These are phyloP conservation scores for Coemansia sp. DNA, from an alignment of 192 early-diverging fungal species.

Conservation along the genomic window DNA sequence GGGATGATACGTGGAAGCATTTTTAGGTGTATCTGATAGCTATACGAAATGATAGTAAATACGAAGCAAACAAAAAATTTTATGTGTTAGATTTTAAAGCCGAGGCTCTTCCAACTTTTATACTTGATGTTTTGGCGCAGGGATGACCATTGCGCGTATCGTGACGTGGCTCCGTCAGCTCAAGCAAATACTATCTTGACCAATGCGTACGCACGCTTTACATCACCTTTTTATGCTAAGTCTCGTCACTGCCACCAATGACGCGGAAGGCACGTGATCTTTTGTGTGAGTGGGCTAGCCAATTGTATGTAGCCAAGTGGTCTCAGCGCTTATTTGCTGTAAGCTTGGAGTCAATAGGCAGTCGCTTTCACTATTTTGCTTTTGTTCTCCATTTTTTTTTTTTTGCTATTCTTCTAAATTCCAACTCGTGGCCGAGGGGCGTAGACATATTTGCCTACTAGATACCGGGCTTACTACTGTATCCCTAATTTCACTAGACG, in stretches of 20 bases:
- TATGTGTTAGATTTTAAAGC: not conserved
- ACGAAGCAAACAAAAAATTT: not conserved
- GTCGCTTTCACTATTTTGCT: not conserved
- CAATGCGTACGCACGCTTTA: too few relatives aligned
- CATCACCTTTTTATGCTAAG: too few relatives aligned
- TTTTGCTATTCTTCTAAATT: constrained; percentile 5
- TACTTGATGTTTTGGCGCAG: not conserved
- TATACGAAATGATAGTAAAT: not conserved
- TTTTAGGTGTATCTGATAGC: not conserved
- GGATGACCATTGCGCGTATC: too few relatives aligned
- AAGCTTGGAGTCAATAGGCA: not conserved
- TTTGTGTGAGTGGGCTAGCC: constrained; percentile 11
- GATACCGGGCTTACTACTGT: constrained; percentile 5
- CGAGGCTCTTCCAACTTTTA: not conserved
- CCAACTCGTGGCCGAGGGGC: not conserved
- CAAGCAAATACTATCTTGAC: not conserved
- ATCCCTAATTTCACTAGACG: not conserved
- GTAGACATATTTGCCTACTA: not conserved
- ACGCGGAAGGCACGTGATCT: constrained; percentile 10
- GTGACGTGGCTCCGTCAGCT: not conserved
- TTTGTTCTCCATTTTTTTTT: not conserved
- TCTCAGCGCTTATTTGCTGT: not conserved
- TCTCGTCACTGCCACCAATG: constrained; percentile 2
- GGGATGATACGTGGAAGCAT: not conserved
- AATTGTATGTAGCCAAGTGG: constrained; percentile 38